Evolutionary conservation across 75 land plant genomes (phyloP).

Genomic region (Gnetum montanum): DNA sequence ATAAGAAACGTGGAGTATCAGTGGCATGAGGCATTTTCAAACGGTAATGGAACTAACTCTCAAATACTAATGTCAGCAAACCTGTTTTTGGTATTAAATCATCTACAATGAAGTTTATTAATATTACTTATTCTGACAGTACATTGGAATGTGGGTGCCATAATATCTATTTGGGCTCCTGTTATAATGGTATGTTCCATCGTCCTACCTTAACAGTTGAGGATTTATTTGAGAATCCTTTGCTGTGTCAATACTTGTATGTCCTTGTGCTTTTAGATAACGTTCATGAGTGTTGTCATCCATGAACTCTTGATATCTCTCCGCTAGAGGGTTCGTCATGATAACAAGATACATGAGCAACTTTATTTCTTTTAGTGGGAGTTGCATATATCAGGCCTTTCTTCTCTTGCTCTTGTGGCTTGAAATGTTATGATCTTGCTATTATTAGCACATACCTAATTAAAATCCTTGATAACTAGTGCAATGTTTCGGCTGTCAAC

Average conservation of each 20-base stretch:
- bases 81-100: background rate
- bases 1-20: slow-evolving; percentile 36
- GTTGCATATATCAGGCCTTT: no score
- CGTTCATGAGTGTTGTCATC: background rate
- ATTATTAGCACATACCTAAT: no score
- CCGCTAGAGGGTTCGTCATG: no score
- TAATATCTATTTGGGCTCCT: slow-evolving; percentile 75
- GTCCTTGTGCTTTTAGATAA: background rate
- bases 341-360: no score
- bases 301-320: background rate
- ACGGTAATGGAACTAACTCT: slow-evolving; percentile 53
- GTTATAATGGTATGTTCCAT: slow-evolving; percentile 53
- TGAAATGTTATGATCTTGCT: no score
- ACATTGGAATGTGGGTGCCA: slow-evolving; percentile 56
- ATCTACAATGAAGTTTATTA: no score
- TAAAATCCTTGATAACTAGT: no score
- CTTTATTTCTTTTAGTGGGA: no score
- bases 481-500: no score
- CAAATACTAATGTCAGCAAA: no score
- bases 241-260: no score
- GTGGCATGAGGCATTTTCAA: slow-evolving; percentile 82
- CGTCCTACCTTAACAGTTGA: background rate
- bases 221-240: background rate
- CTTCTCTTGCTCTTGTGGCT: no score
- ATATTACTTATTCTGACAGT: slow-evolving; percentile 27